These are phyloP conservation scores for Metschnikowia rubicola DNA, from an alignment of 805 yeast genomes.

Conservation along the genomic window DNA sequence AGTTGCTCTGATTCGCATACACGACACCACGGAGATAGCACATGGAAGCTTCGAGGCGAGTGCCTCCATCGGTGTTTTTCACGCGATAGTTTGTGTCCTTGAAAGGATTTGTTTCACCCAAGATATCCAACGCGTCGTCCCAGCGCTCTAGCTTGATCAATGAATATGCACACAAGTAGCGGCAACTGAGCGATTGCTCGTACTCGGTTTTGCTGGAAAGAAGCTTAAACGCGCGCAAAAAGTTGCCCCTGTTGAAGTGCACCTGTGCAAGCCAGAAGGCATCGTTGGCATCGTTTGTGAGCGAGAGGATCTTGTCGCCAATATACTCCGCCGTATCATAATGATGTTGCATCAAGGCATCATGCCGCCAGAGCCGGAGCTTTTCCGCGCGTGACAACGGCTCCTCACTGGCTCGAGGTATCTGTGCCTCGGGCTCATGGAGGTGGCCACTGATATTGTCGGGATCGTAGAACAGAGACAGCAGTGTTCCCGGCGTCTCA, in stretches of 20 bases:
- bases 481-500: conserved; percentile 41
- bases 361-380: conserved; percentile 87
- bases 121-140: conserved; percentile 85
- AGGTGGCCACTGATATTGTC: conserved; percentile 19
- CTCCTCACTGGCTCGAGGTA: conserved; percentile 17
- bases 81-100: conserved; percentile 39
- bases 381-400: conserved; percentile 79
- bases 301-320: conserved; percentile 83
- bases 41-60: conserved; percentile 82
- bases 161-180: conserved; percentile 77
- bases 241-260: conserved; percentile 70
- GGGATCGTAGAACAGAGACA: conserved; percentile 37
- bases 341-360: conserved; percentile 88
- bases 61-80: conserved; percentile 71
- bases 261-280: conserved; percentile 97
- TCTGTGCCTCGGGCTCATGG: conserved; percentile 3
- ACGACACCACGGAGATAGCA: conserved; percentile 82
- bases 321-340: conserved; percentile 84
- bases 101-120: conserved; percentile 82
- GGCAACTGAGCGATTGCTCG: conserved; percentile 65
- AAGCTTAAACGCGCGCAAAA: conserved; percentile 71
- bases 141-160: conserved; percentile 66
- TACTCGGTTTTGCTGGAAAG: conserved; percentile 53
- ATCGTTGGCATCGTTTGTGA: conserved; percentile 86
- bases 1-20: conserved; percentile 77